Evolutionary conservation across 805 yeast species (phyloP), one percentile per base, ranked within the genome.

Genomic region (Suhomyces pyralidae): DNA sequence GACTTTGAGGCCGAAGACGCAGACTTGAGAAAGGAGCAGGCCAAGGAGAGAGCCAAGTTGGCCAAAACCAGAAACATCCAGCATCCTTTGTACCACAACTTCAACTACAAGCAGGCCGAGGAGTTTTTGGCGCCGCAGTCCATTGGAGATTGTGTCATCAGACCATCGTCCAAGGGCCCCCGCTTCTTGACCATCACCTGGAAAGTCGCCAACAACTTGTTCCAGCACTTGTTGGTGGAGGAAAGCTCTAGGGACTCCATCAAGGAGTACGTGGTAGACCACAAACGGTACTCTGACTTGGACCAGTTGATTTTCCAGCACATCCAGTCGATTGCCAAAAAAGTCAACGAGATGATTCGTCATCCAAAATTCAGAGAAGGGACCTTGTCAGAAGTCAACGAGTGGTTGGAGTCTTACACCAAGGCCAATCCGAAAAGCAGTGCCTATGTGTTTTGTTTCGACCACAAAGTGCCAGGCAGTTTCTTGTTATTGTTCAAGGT

Each of bases 391-490:
- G 97, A 91, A 56, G 96, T 90, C 12, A 84, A 85, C 58, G 86
- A 86, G 60, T 91, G 96, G 88, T 80, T 94, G 59, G 88, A 89
- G 55, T 84, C 93, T 30, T 94, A 90, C 67, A 87, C 97, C 2
- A 86, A 84, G 61, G 97, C 97, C 28, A 91, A 92, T 63, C 94
- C 96, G 44, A 86, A 85, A 63, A 85, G 91, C 71, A 87, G 96
- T 54, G 90, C 90, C 14, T 94, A 94, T 66, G 90, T 90, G 42
- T 94, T 92, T 75, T 88, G 96, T 65, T 85, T 83, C 68, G 96
- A 96, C 69, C 89, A 88, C 68, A 87, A 85, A 62, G 83, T 86
- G 42, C 97, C 99, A 2, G 98, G 99, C n/a, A 90, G 93, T 84
- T 91, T 94, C 68, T 78, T 83, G 61, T 74, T 94, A 54, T 81